Percentiles rank a stretch among this genome's conserved stretches.
Conservation (phyloP, 2,329 filamentous ascomycete species). For the Cadophora sp. region DNA sequence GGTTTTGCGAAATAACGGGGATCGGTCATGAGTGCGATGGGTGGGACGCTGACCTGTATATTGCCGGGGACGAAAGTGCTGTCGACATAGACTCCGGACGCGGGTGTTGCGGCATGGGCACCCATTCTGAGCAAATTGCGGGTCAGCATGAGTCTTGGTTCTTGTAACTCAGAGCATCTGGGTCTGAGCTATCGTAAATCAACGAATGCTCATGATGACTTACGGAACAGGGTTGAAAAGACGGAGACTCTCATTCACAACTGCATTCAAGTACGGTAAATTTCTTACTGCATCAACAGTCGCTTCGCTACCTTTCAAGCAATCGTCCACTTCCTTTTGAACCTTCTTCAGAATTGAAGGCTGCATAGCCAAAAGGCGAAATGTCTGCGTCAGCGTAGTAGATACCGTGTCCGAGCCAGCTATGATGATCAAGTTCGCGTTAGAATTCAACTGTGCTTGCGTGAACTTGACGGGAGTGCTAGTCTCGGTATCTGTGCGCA, state of each 20-base stretch:
- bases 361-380: slow-evolving; percentile 19
- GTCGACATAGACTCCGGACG: slow-evolving; percentile 23
- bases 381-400: slow-evolving; percentile 17
- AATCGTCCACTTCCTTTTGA: slow-evolving; percentile 26
- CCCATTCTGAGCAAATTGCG: slow-evolving; percentile 15
- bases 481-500: slow-evolving; percentile 18
- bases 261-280: slow-evolving; percentile 28
- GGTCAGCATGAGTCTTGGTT: too few relatives aligned
- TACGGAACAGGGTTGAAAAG: slow-evolving; percentile 26
- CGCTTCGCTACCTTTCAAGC: not conserved
- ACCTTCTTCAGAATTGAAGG: slow-evolving; percentile 23
- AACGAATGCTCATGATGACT: not conserved
- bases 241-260: slow-evolving; percentile 29
- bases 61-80: slow-evolving; percentile 26
- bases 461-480: slow-evolving; percentile 22
- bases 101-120: slow-evolving; percentile 21
- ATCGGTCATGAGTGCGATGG: slow-evolving; percentile 30
- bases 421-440: slow-evolving; percentile 29
- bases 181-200: too few relatives aligned
- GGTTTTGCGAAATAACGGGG: slow-evolving; percentile 27
- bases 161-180: too few relatives aligned
- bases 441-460: slow-evolving; percentile 26
- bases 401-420: slow-evolving; percentile 27
- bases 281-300: slow-evolving; percentile 20
- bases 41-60: slow-evolving; percentile 25